These are phyloP conservation scores for Neurospora sp. DNA, from an alignment of 2,329 filamentous ascomycete genomes.

Conservation along the genomic window DNA sequence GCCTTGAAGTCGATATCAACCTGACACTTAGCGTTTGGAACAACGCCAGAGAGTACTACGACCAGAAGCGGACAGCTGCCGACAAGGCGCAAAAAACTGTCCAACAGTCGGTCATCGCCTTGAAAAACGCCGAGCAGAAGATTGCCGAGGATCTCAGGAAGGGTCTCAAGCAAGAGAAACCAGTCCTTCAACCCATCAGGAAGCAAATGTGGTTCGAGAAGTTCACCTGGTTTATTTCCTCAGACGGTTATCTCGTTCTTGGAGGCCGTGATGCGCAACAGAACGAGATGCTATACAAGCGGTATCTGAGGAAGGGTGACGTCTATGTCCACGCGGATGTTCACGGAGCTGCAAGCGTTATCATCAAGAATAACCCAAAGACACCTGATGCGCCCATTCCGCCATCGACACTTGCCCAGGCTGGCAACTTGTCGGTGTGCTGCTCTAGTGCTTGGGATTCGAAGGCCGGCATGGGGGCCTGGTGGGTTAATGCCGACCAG, in stretches of 20 bases:
- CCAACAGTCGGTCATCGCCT: slow-evolving; percentile 67
- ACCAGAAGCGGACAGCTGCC: slow-evolving; percentile 74
- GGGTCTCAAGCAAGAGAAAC: slow-evolving; percentile 84
- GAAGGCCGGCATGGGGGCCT: slow-evolving; percentile 90
- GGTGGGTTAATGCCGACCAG: slow-evolving; percentile 88
- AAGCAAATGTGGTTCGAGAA: slow-evolving; percentile 95
- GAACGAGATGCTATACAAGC: slow-evolving; percentile 83
- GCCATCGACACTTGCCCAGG: slow-evolving; percentile 83
- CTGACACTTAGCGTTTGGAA: slow-evolving; percentile 74
- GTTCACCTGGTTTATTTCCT: slow-evolving; percentile 90
- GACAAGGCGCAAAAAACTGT: slow-evolving; percentile 82
- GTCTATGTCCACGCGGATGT: slow-evolving; percentile 87
- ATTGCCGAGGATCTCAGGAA: slow-evolving; percentile 79
- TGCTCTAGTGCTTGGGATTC: slow-evolving; percentile 75
- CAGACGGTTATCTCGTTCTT: slow-evolving; percentile 86
- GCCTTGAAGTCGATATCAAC: slow-evolving; percentile 72
- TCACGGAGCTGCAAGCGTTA: slow-evolving; percentile 70
- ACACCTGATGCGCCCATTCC: slow-evolving; percentile 79
- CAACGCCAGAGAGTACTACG: slow-evolving; percentile 87
- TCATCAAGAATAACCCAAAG: slow-evolving; percentile 79
- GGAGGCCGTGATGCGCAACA: slow-evolving; percentile 84
- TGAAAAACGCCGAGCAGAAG: slow-evolving; percentile 86
- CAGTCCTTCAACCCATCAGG: slow-evolving; percentile 71
- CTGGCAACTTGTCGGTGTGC: slow-evolving; percentile 78
- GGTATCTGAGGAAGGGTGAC: slow-evolving; percentile 79